Base-by-base conservation (phyloP, 192 early-diverging fungal genomes). In the Podila minutissima region DNA sequence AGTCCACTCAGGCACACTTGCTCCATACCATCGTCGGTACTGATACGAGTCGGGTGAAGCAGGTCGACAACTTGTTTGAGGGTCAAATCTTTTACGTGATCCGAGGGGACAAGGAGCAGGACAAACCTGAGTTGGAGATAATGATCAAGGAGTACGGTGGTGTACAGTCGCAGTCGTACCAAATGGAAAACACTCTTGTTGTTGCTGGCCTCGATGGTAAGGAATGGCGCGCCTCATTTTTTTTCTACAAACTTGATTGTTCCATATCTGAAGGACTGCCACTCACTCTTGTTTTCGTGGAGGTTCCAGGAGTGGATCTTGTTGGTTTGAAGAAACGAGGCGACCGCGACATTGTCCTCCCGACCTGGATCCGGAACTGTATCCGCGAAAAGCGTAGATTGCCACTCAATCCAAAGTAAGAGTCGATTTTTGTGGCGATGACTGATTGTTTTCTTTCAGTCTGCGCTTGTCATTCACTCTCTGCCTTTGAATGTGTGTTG, bases 321-420 rank as follows among this genome's bases (percentile, higher is more conserved):
- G 74, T 73, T 37, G 91, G 88, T 46, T 71, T 92, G 28, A 92
- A 88, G 12, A 72, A 79, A 33, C 82, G 74, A 35, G 84, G 78
- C 6, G 51, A 72, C 8, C 77, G 81, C 53, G 89, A 95, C 65
- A 83, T 95, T 48, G 88, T 95, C 8, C 75, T 89, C 41, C 83
- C 91, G 4, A 75, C 82, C 13, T 95, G 90, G 86, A 82, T 95
- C 22, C 32, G 85, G 10, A 92, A 91, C 38, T 94, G 92, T 68
- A 65, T 94, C n/a, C 58, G 62, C 3, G 67, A 69, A 19, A 72
- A 83, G 5, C 62, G 85, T 5, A n/a, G 89, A 20, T 13, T 95
- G 1, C 88, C 88, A 19, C 66, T 95, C 13, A 72, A 75, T 35
- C 91, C 91, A 67, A 87, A 87, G 92, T 92, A 88, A 73, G 53